Evolutionary conservation across 371 early-diverging fungal genomes (phyloP).

Genomic region (Zychaea mexicana): DNA sequence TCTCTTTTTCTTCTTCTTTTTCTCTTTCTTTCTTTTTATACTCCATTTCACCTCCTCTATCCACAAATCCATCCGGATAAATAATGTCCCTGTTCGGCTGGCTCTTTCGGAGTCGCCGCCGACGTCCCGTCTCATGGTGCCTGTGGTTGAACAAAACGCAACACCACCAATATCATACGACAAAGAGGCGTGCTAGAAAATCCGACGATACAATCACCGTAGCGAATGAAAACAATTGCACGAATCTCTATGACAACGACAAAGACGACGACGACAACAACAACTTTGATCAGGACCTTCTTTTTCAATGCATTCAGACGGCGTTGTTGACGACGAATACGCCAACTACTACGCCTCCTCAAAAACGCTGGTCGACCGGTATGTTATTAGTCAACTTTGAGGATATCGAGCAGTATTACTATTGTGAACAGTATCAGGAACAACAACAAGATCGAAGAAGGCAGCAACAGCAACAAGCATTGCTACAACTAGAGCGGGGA

Average conservation of each 20-base stretch:
- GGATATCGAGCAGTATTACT: background rate
- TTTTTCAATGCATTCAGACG: slow-evolving; percentile 6
- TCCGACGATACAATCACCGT: background rate
- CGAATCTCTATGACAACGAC: background rate
- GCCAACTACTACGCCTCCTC: background rate
- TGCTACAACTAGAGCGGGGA: background rate
- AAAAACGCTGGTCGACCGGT: slow-evolving; percentile 6
- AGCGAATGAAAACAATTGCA: background rate
- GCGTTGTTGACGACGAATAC: background rate
- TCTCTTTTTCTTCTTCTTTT: background rate
- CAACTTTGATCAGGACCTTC: background rate
- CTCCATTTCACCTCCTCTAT: background rate
- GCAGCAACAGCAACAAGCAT: background rate
- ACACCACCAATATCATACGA: background rate
- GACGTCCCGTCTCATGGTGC: slow-evolving; percentile 4
- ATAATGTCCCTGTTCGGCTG: slow-evolving; percentile 3
- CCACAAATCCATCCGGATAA: background rate
- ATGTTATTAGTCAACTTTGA: background rate
- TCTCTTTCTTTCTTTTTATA: background rate
- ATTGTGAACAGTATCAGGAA: background rate
- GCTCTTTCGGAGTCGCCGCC: slow-evolving; percentile 1
- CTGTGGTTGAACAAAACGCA: background rate
- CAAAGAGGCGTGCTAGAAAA: background rate
- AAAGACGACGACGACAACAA: background rate
- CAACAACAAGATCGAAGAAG: background rate